Percentiles rank a stretch among this genome's conserved stretches.
Conservation (phyloP, 2,329 filamentous ascomycete species). For the Ramularia collo-cygni region DNA sequence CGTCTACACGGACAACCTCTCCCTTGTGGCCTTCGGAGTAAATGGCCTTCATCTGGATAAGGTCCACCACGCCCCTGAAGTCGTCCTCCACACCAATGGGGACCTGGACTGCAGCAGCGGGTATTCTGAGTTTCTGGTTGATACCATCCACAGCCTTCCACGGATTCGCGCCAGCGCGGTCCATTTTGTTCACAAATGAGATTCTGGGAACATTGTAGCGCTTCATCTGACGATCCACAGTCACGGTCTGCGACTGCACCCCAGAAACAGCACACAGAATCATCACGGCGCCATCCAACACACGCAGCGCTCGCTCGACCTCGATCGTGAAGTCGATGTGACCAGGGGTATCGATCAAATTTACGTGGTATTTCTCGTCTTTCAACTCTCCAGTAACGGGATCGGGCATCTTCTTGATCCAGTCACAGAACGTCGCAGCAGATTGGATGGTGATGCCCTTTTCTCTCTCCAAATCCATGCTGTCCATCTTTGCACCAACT, state of each 20-base stretch:
- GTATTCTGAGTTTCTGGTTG: constrained; percentile 89
- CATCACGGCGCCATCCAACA: constrained; percentile 96
- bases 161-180: constrained; percentile 95
- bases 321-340: constrained; percentile 99
- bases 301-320: constrained; percentile 88
- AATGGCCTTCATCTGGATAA: constrained; percentile 85
- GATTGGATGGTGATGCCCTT: constrained; percentile 99
- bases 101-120: constrained; percentile 87
- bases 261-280: constrained; percentile 96
- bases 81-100: constrained; percentile 89
- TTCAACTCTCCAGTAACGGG: constrained; percentile 57
- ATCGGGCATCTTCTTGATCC: constrained; percentile 63
- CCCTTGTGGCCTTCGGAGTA: constrained; percentile 82
- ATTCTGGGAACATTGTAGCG: constrained; percentile 93
- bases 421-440: constrained; percentile 95
- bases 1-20: constrained; percentile 68
- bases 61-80: constrained; percentile 85
- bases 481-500: constrained; percentile 98
- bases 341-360: constrained; percentile 95
- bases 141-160: constrained; percentile 98
- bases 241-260: constrained; percentile 96
- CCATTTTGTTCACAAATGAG: constrained; percentile 99
- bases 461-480: constrained; percentile 96
- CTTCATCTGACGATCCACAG: constrained; percentile 97
- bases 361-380: constrained; percentile 92